phyloP scores from a whole-genome alignment of 2,329 filamentous ascomycete genomes.

The Venturia carpophila region DNA sequence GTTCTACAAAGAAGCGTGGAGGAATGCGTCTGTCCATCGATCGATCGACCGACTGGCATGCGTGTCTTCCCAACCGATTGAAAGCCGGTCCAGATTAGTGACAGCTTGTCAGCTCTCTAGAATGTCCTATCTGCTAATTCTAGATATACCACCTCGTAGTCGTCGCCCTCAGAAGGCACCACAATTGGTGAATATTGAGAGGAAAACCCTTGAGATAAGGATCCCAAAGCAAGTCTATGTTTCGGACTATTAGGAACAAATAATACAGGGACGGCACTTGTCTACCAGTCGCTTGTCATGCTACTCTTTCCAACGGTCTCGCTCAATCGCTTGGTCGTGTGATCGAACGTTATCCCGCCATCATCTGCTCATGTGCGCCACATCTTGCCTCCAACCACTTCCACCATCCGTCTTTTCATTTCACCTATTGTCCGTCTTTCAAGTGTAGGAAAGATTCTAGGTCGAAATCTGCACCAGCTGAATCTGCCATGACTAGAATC shows the following conservation, averaged over 20 bases:
- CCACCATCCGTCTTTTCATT: background rate
- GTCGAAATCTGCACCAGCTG: conserved; percentile 17
- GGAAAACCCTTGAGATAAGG: background rate
- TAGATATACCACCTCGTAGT: background rate
- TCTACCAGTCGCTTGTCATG: conserved; percentile 3
- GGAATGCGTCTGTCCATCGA: background rate
- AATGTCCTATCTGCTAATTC: background rate
- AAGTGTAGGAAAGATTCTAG: conserved; percentile 18
- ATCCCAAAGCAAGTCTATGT: conserved; percentile 10
- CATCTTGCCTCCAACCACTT: background rate
- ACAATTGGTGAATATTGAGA: background rate
- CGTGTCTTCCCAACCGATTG: no score
- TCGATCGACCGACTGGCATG: background rate
- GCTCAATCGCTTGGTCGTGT: background rate
- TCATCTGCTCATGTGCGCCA: conserved; percentile 2
- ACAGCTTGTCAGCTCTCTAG: background rate
- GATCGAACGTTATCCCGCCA: background rate
- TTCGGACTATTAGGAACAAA: conserved; percentile 15
- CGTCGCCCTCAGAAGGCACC: background rate
- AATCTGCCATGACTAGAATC: conserved; percentile 14
- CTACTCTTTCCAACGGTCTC: conserved; percentile 8
- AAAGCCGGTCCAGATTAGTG: background rate
- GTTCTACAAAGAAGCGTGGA: no score
- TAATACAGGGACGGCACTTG: conserved; percentile 13
- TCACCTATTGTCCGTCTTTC: conserved; percentile 17